These are phyloP conservation scores for Tetracladium maxilliforme DNA, from an alignment of 2,329 filamentous ascomycete species.

Conservation along the genomic window DNA sequence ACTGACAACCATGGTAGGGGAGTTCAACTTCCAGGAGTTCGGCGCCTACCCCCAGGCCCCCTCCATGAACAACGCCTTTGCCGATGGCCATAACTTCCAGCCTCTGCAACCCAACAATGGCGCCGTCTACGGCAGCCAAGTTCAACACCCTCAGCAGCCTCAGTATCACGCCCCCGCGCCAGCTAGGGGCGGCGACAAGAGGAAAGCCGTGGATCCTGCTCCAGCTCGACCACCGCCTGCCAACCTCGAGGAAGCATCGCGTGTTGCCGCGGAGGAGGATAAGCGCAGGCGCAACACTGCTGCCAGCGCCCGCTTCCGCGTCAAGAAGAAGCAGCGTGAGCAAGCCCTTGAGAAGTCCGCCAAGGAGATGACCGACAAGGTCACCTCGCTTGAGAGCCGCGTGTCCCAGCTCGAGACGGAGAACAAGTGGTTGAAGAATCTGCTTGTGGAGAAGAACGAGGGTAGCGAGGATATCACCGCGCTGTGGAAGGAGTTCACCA, in stretches of 20 bases:
- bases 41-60: constrained; percentile 33
- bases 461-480: constrained; percentile 22
- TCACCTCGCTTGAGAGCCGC: constrained; percentile 54
- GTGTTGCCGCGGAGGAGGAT: constrained; percentile 70
- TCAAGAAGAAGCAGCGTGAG: constrained; percentile 94
- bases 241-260: constrained; percentile 55
- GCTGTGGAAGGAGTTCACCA: constrained; percentile 21
- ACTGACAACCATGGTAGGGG: constrained; percentile 36
- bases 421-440: constrained; percentile 69
- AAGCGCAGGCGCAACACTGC: constrained; percentile 83
- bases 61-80: constrained; percentile 28
- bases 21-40: constrained; percentile 42
- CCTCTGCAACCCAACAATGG: constrained; percentile 37
- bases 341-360: constrained; percentile 69
- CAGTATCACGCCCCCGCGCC: constrained; percentile 10
- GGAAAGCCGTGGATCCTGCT: constrained; percentile 19
- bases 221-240: too few relatives aligned
- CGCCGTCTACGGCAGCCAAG: constrained; percentile 27
- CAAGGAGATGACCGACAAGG: constrained; percentile 74
- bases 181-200: constrained; percentile 12
- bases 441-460: constrained; percentile 69
- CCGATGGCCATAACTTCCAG: constrained; percentile 25
- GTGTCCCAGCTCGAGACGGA: constrained; percentile 69
- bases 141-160: constrained; percentile 15
- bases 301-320: constrained; percentile 74